Percentiles rank a stretch among this genome's conserved stretches.
phyloP scores from a whole-genome alignment of 768 basidiomycete species.

The Cystoderma amianthinum region DNA sequence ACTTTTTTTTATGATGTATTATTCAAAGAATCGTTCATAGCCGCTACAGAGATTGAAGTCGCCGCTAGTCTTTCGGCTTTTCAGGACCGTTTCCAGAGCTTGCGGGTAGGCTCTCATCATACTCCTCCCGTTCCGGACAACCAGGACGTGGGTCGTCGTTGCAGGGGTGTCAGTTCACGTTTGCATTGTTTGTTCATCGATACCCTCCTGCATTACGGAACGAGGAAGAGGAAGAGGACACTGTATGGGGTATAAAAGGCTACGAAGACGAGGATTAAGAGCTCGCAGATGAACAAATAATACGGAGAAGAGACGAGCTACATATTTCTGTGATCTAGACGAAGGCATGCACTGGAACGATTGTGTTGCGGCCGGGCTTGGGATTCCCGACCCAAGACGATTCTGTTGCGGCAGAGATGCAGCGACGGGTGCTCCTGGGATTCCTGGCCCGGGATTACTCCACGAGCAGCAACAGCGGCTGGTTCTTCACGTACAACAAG shows the following conservation, averaged over 20 bases:
- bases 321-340: constrained; percentile 46
- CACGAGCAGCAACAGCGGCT: constrained; percentile 24
- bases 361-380: no score
- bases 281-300: constrained; percentile 46
- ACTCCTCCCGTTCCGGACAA: constrained; percentile 41
- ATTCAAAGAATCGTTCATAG: no score
- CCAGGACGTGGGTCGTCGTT: constrained; percentile 26
- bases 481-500: constrained; percentile 17
- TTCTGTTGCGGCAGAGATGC: constrained; percentile 42
- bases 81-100: constrained; percentile 47
- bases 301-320: constrained; percentile 23
- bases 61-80: constrained; percentile 43
- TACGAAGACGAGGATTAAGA: constrained; percentile 67
- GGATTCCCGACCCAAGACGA: no score
- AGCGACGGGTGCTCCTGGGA: constrained; percentile 25
- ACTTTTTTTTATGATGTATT: no score
- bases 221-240: constrained; percentile 61
- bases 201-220: constrained; percentile 82
- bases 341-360: constrained; percentile 92
- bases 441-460: constrained; percentile 24
- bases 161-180: constrained; percentile 42
- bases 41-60: constrained; percentile 66
- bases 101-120: constrained; percentile 39
- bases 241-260: constrained; percentile 61
- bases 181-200: constrained; percentile 57